Evolutionary conservation across 2,329 filamentous ascomycete genomes (phyloP), one percentile per base, ranked within the genome.

Genomic region (Xylariaceae sp.): DNA sequence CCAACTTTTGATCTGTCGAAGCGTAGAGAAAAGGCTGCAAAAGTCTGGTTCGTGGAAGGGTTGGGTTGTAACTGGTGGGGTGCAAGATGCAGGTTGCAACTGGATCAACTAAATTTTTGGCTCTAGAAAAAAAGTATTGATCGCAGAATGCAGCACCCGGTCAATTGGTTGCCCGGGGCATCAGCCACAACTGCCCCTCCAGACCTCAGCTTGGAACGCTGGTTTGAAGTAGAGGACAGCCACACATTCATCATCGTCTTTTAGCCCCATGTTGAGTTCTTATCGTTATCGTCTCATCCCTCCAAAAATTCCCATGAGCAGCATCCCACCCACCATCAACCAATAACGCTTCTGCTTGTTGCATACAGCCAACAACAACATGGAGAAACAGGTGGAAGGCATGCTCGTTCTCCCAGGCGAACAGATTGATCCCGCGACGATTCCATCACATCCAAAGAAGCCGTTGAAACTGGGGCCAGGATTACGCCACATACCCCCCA

Each of bases 391-490:
- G 11, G 67, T 74, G 26, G 71, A 79, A 19, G 66, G 72, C n/a
- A 67, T 68, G 35, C 71, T 91, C 48, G 78, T 96, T 47, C 78
- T 97, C 6, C 93, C 93, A 0, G 90, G 93, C 51, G 89, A 96
- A 54, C 60, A 69, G 24, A 75, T 96, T 34, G 79, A 87, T 44
- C 63, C 76, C 1, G 72, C 77, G 19, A 66, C 77, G 28, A 74
- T 95, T 29, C 87, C 88, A 2, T 78, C 78, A 22, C 75, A 84
- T 48, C 73, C 76, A 36, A 87, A 83, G 53, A 72, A 79, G 47
- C 79, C 88, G 30, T 72, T 95, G 49, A 87, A 87, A 42, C 76
- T 96, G 19, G 90, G 90, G 19, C 87, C 89, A 13, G 90, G 90
- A 41, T 74, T 96, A 43, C 85, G 85, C 47, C 83, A 94, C 63